These are phyloP conservation scores for Berkeleyomyces rouxiae DNA, from an alignment of 2,329 filamentous ascomycete genomes.

Conservation along the genomic window DNA sequence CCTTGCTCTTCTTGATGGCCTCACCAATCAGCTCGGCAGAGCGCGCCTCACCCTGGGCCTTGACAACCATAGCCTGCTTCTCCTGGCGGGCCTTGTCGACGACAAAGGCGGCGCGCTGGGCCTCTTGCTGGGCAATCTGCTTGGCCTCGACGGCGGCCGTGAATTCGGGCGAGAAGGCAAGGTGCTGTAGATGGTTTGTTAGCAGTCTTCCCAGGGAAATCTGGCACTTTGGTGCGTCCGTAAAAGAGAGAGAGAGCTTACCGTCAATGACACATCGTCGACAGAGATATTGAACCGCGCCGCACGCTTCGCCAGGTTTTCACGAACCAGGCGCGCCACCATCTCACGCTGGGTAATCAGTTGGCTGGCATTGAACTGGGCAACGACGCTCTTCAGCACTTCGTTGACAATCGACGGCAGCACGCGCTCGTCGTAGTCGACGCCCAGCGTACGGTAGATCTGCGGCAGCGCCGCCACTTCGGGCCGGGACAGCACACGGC, in stretches of 20 bases:
- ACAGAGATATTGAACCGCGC: constrained; percentile 94
- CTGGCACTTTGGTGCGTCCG: too few relatives aligned
- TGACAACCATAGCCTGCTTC: constrained; percentile 97
- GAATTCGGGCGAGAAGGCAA: constrained; percentile 58
- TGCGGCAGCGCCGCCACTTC: constrained; percentile 77
- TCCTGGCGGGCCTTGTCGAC: constrained; percentile 98
- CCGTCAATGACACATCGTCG: constrained; percentile 92
- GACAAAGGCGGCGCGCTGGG: constrained; percentile 88
- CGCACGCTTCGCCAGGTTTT: constrained; percentile 80
- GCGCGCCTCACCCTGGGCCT: constrained; percentile 95
- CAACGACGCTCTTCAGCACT: constrained; percentile 94
- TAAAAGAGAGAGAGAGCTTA: constrained; percentile 28
- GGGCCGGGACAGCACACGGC: constrained; percentile 89
- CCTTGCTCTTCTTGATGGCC: constrained; percentile 97
- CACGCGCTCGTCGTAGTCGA: constrained; percentile 93
- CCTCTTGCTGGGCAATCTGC: constrained; percentile 74
- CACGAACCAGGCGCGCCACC: constrained; percentile 76
- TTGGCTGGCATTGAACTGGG: constrained; percentile 96
- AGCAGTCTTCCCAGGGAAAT: not conserved
- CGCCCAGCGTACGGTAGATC: constrained; percentile 90
- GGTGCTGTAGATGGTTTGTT: constrained; percentile 31
- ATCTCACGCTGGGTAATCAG: constrained; percentile 98
- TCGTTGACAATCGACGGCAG: constrained; percentile 97
- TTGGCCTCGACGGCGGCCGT: constrained; percentile 58
- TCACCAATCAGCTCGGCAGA: constrained; percentile 97